Evolutionary conservation across 371 early-diverging fungal species (phyloP).

Genomic region (Rhizomucor pusillus): DNA sequence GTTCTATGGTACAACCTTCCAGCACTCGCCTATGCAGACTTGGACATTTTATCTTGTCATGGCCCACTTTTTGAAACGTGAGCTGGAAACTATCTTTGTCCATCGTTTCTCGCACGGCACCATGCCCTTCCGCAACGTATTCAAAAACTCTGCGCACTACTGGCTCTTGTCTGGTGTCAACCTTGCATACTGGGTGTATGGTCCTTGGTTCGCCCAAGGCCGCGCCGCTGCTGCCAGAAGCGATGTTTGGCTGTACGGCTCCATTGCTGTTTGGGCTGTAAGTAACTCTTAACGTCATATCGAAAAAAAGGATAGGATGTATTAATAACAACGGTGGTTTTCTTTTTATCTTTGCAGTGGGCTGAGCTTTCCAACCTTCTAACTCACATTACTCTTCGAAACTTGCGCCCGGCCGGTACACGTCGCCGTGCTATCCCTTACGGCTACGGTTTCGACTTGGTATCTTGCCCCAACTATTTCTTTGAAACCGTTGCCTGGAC

Average conservation of each 20-base stretch:
- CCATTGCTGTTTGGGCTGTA: constrained; percentile 67
- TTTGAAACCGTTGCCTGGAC: constrained; percentile 91
- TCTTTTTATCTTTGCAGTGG: constrained; percentile 30
- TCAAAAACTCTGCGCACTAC: constrained; percentile 96
- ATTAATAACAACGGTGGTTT: neutral
- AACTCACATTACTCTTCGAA: constrained; percentile 86
- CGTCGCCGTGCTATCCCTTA: constrained; percentile 85
- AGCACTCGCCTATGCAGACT: constrained; percentile 70
- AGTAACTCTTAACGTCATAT: constrained; percentile 20
- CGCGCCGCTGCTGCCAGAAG: constrained; percentile 46
- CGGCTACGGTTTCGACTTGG: constrained; percentile 91
- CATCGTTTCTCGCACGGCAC: constrained; percentile 94
- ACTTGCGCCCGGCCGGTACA: constrained; percentile 91
- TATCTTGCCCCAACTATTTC: constrained; percentile 93
- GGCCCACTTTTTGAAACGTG: constrained; percentile 91
- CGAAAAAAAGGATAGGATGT: neutral
- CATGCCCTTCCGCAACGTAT: constrained; percentile 91
- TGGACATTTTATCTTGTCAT: constrained; percentile 67
- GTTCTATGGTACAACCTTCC: constrained; percentile 66
- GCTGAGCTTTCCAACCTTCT: constrained; percentile 85
- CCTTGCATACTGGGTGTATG: constrained; percentile 84
- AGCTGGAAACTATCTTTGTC: constrained; percentile 90
- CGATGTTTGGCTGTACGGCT: constrained; percentile 54
- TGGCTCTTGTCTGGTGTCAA: constrained; percentile 87
- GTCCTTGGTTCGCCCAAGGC: constrained; percentile 67